phyloP scores from a whole-genome alignment of 306 rosid genomes.

The Quercus variabilis region DNA sequence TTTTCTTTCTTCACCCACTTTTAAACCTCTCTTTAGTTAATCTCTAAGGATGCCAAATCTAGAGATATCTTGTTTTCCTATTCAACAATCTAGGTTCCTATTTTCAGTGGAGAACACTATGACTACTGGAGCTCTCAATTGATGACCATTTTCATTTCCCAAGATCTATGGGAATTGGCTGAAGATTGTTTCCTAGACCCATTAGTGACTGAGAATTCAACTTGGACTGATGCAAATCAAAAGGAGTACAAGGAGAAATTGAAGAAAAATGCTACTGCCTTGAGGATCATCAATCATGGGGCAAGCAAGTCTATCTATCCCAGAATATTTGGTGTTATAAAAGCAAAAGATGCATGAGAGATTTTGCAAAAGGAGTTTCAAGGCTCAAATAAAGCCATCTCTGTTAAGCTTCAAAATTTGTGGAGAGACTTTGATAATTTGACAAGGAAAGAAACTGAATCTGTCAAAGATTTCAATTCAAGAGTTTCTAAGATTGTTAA shows the following conservation, averaged over 20 bases:
- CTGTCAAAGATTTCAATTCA: too few species aligned
- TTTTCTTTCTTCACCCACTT: not conserved
- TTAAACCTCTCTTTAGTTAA: not conserved
- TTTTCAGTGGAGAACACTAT: not conserved
- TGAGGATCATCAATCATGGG: not conserved
- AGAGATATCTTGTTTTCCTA: too few species aligned
- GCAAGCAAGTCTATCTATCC: not conserved
- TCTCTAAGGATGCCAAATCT: not conserved
- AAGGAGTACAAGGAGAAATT: not conserved
- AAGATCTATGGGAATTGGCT: not conserved
- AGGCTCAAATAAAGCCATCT: too few species aligned
- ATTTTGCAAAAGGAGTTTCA: too few species aligned
- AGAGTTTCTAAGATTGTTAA: not conserved
- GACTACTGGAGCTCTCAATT: too few species aligned
- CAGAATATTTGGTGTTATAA: not conserved
- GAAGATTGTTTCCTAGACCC: not conserved
- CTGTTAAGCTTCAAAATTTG: not conserved
- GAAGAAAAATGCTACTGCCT: not conserved
- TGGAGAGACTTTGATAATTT: not conserved
- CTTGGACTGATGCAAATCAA: not conserved
- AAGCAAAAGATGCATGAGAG: not conserved
- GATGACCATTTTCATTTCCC: not conserved
- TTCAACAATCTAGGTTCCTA: too few species aligned
- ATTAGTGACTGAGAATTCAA: fast-evolving
- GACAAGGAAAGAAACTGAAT: not conserved